These are phyloP conservation scores for Allomyces macrogynus DNA, from an alignment of 192 early-diverging fungal genomes.

Conservation along the genomic window DNA sequence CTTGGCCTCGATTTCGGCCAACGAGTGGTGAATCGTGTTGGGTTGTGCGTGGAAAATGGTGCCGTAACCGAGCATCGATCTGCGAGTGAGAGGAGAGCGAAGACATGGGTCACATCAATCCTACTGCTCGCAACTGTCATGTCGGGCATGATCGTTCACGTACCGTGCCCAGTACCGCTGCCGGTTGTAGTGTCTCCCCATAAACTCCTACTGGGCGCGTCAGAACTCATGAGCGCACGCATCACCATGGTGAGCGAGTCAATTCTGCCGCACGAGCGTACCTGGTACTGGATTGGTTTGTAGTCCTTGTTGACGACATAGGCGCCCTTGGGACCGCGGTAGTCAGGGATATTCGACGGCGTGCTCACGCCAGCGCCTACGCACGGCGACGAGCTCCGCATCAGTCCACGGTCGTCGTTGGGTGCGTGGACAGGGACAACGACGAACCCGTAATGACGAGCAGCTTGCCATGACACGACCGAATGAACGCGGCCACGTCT, in stretches of 20 bases:
- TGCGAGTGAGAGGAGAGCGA: neutral
- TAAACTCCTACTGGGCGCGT: conserved; percentile 31
- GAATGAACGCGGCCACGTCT: conserved; percentile 15
- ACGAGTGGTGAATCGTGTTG: conserved; percentile 46
- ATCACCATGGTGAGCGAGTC: too few relatives aligned
- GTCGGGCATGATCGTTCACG: too few relatives aligned
- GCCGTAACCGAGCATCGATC: conserved; percentile 58
- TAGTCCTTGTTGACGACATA: conserved; percentile 53
- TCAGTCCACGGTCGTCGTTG: neutral
- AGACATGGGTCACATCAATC: too few relatives aligned
- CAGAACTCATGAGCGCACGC: too few relatives aligned
- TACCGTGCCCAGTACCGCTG: conserved; percentile 78
- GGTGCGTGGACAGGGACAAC: conserved; percentile 8
- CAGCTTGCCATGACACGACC: conserved; percentile 9
- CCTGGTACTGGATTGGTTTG: conserved; percentile 54
- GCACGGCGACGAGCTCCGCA: neutral
- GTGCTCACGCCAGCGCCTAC: conserved; percentile 29
- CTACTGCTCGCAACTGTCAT: too few relatives aligned
- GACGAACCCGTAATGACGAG: conserved; percentile 22
- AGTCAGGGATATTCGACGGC: conserved; percentile 64
- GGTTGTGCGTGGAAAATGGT: conserved; percentile 43
- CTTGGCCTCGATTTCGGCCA: conserved; percentile 25
- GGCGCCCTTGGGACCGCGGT: conserved; percentile 53
- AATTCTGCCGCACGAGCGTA: too few relatives aligned
- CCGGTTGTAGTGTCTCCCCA: conserved; percentile 28